These are phyloP conservation scores for Fusarium paranaense DNA, from an alignment of 2,329 filamentous ascomycete genomes.

Conservation along the genomic window DNA sequence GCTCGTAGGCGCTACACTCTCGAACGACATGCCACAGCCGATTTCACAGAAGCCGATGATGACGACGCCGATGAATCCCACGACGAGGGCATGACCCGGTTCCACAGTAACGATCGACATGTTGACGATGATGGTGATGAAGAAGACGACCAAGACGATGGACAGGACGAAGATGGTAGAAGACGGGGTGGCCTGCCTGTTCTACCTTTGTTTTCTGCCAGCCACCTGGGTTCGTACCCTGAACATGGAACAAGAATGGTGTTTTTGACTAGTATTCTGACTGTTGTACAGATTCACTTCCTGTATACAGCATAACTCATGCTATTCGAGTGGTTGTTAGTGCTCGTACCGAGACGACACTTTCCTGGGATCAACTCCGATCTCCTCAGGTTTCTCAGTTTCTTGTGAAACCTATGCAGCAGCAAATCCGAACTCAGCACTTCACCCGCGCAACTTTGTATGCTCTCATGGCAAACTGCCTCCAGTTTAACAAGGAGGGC, in stretches of 20 bases:
- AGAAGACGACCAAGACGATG: constrained; percentile 55
- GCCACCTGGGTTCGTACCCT: constrained; percentile 73
- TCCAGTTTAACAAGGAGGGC: constrained; percentile 92
- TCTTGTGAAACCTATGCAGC: constrained; percentile 93
- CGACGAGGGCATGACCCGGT: constrained; percentile 48
- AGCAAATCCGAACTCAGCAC: constrained; percentile 84
- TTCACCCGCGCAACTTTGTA: constrained; percentile 90
- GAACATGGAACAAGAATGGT: neutral
- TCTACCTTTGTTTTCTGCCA: constrained; percentile 83
- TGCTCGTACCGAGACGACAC: constrained; percentile 87
- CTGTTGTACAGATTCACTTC: constrained; percentile 76
- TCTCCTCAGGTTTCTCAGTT: constrained; percentile 98
- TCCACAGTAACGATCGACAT: constrained; percentile 38
- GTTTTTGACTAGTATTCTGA: constrained; percentile 13
- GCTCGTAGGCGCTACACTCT: constrained; percentile 43
- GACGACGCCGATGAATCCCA: constrained; percentile 58
- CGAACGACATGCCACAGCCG: constrained; percentile 67
- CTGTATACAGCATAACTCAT: constrained; percentile 91
- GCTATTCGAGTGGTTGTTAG: constrained; percentile 87
- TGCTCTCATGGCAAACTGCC: constrained; percentile 90
- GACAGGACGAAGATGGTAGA: constrained; percentile 57
- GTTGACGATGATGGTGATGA: constrained; percentile 57
- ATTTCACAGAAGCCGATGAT: constrained; percentile 74
- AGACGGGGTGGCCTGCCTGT: constrained; percentile 53
- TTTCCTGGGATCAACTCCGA: constrained; percentile 94